These are phyloP conservation scores for Corrigiola litoralis DNA, from an alignment of 179 eudicot genomes.

Conservation along the genomic window DNA sequence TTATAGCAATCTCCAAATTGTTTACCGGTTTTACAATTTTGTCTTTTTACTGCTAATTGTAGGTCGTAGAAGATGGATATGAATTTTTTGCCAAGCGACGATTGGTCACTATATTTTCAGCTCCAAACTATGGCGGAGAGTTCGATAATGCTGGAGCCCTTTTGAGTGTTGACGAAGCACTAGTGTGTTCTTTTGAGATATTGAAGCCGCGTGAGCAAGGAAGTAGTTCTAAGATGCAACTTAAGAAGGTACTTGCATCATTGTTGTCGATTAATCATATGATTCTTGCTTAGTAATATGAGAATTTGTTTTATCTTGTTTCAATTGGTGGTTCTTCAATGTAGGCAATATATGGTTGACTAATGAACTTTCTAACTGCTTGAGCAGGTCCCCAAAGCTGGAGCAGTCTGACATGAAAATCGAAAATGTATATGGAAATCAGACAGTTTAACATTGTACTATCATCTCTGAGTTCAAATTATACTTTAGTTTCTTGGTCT, in stretches of 20 bases:
- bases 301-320: neutral
- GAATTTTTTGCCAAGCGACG: slow-evolving; percentile 73
- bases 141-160: slow-evolving; percentile 85
- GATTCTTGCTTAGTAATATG: neutral
- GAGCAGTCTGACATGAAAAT: slow-evolving; percentile 20
- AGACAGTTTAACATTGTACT: slow-evolving; percentile 12
- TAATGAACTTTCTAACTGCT: neutral
- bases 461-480: slow-evolving; percentile 11
- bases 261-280: neutral
- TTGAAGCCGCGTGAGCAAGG: slow-evolving; percentile 55
- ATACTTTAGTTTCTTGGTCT: neutral
- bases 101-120: slow-evolving; percentile 77
- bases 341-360: neutral
- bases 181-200: slow-evolving; percentile 79
- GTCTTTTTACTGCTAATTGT: slow-evolving; percentile 12
- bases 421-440: slow-evolving; percentile 15
- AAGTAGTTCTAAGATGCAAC: slow-evolving; percentile 45
- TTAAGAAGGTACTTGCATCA: slow-evolving; percentile 52
- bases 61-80: slow-evolving; percentile 90
- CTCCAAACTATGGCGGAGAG: slow-evolving; percentile 86
- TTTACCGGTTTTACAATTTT: neutral
- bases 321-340: neutral
- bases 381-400: slow-evolving; percentile 41
- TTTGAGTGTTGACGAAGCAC: slow-evolving; percentile 54
- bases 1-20: neutral